Conservation (phyloP, 352 stramenopile genomes). For the Globisporangium apiculatum region DNA sequence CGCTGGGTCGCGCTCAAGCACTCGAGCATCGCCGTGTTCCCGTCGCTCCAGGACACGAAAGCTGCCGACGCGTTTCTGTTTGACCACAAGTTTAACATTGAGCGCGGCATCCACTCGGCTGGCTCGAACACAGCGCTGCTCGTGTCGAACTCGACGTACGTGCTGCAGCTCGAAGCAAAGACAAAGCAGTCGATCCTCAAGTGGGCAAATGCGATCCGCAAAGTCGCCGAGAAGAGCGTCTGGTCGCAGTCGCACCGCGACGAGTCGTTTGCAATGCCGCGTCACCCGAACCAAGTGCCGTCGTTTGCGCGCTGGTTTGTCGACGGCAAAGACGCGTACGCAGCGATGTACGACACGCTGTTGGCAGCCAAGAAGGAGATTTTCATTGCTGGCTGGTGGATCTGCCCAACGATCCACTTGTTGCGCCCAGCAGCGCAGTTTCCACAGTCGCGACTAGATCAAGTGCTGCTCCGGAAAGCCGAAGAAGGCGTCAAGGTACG, state of each 20-base stretch:
- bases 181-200: slow-evolving; percentile 73
- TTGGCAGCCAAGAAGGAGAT: slow-evolving; percentile 72
- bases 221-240: slow-evolving; percentile 51
- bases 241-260: slow-evolving; percentile 78
- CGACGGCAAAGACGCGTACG: slow-evolving; percentile 68
- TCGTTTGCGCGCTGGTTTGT: slow-evolving; percentile 80
- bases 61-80: slow-evolving; percentile 72
- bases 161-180: slow-evolving; percentile 80
- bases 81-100: slow-evolving; percentile 76
- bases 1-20: slow-evolving; percentile 80
- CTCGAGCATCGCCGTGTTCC: slow-evolving; percentile 73
- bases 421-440: slow-evolving; percentile 49
- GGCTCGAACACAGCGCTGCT: slow-evolving; percentile 73
- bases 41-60: slow-evolving; percentile 62
- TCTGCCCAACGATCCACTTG: slow-evolving; percentile 81
- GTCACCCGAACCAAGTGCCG: slow-evolving; percentile 47
- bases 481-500: slow-evolving; percentile 63
- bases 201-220: slow-evolving; percentile 82
- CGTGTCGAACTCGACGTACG: slow-evolving; percentile 77
- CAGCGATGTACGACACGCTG: slow-evolving; percentile 68
- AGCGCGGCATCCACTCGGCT: slow-evolving; percentile 68
- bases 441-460: slow-evolving; percentile 60
- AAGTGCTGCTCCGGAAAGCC: slow-evolving; percentile 59
- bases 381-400: slow-evolving; percentile 90
- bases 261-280: slow-evolving; percentile 72